Evolutionary conservation across 352 stramenopile species (phyloP), one percentile per base, ranked within the genome.

Genomic region (Phytophthora lateralis): DNA sequence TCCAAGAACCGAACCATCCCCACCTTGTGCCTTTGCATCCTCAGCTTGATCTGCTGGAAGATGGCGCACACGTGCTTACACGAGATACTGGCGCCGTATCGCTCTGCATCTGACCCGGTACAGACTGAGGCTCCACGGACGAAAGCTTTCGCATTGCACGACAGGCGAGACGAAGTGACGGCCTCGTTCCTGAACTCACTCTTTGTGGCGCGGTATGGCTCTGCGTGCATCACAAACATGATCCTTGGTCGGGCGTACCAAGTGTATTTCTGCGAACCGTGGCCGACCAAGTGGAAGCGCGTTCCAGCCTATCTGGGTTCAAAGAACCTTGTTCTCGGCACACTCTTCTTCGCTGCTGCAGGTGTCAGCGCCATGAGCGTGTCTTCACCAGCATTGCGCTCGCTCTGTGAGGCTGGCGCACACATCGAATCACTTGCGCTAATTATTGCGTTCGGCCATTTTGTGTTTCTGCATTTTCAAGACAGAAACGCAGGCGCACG

Each of bases 291-390:
- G 24, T 89, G 82, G 82, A 74, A 70, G 3, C 71, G 72, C 3
- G 42, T 91, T 15, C 82, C 82, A 17, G 57, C 47, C 20, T 91
- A 86, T 35, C 37, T 91, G 15, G 80, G 82, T 37, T 89, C 79
- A 39, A 88, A 88, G 61, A 66, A 86, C 34, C 75, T 89, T 39
- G 67, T 83, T 18, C 38, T 89, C 43, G 66, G 57, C 38, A 91
- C 82, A 7, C 58, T 91, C 4, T 91, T 87, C 69, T 82, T 72
- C 30, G 47, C 69, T 11, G 41, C 65, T 9, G 61, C 75, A 8
- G 46, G 34, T 12, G 75, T 88, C 26, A 73, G 70, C 6, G 47
- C 66, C 26, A 78, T 87, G 64, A 74, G 66, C 17, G 41, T 82
- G 4, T 72, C 66, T n/a, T 59, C 66, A 0, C 20, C 29, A 2